Evolutionary conservation across 2,329 filamentous ascomycete genomes (phyloP).

Genomic region (Allantophomopsis cytisporea): DNA sequence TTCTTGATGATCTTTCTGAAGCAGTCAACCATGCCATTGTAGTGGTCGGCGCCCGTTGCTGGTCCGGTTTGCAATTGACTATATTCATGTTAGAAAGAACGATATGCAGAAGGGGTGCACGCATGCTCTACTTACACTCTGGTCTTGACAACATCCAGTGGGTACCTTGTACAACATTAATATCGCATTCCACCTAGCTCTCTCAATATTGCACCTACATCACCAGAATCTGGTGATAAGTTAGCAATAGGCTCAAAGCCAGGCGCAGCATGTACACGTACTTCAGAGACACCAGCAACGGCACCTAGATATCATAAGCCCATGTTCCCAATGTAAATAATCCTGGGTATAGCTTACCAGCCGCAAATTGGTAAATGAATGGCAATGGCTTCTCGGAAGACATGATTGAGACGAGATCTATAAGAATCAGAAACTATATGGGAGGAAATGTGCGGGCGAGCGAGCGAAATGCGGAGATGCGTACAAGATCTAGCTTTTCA

Average conservation of each 20-base stretch:
- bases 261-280: constrained; percentile 29
- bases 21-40: constrained; percentile 97
- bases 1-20: constrained; percentile 94
- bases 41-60: constrained; percentile 62
- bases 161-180: constrained; percentile 56
- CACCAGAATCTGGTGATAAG: constrained; percentile 56
- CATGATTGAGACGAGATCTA: constrained; percentile 32
- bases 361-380: constrained; percentile 90
- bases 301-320: constrained; percentile 43
- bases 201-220: constrained; percentile 42
- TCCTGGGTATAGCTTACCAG: constrained; percentile 41
- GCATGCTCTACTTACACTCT: constrained; percentile 57
- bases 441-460: no score
- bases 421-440: background rate
- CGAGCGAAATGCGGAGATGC: no score
- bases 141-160: constrained; percentile 96
- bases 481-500: no score
- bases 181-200: constrained; percentile 3
- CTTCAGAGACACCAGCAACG: constrained; percentile 95
- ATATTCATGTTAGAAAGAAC: constrained; percentile 4
- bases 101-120: constrained; percentile 4
- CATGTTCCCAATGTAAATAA: constrained; percentile 11
- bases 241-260: constrained; percentile 6
- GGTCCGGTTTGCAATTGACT: constrained; percentile 79
- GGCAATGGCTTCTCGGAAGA: constrained; percentile 64